These are phyloP conservation scores for Camillea tinctor DNA, from an alignment of 2,329 filamentous ascomycete species.

Conservation along the genomic window DNA sequence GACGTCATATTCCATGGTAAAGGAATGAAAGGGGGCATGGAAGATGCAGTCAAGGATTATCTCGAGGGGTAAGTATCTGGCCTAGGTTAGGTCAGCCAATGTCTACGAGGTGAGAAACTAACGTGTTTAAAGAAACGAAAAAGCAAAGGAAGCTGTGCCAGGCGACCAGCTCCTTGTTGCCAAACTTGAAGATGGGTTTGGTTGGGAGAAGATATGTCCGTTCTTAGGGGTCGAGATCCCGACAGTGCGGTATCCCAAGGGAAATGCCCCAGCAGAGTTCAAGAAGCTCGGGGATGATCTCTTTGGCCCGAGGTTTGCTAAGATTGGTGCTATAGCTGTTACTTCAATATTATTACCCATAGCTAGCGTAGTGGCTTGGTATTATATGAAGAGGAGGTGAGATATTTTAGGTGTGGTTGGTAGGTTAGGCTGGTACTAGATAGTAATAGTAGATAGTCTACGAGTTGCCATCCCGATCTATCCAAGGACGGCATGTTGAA, in stretches of 20 bases:
- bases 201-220: slow-evolving; percentile 37
- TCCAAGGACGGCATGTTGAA: too few species aligned
- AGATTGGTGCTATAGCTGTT: neutral
- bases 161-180: slow-evolving; percentile 28
- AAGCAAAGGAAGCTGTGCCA: slow-evolving; percentile 27
- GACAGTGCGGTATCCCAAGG: slow-evolving; percentile 28
- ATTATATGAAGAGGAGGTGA: slow-evolving; percentile 4
- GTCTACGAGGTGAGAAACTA: neutral
- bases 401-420: neutral
- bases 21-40: slow-evolving; percentile 10
- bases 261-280: slow-evolving; percentile 30
- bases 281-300: slow-evolving; percentile 16
- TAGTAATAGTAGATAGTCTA: too few species aligned
- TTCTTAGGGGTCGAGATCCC: slow-evolving; percentile 33
- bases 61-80: slow-evolving; percentile 10
- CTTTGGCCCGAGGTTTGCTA: slow-evolving; percentile 1
- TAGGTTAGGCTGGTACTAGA: neutral
- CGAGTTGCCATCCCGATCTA: too few species aligned
- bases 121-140: slow-evolving; percentile 21
- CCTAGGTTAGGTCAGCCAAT: neutral
- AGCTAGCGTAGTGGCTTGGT: slow-evolving; percentile 9
- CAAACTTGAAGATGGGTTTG: slow-evolving; percentile 35
- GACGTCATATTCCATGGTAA: slow-evolving; percentile 12
- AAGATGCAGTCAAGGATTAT: slow-evolving; percentile 9
- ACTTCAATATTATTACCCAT: slow-evolving; percentile 7